These are phyloP conservation scores for Kodamaea leandrae DNA, from an alignment of 805 yeast species.

Conservation along the genomic window DNA sequence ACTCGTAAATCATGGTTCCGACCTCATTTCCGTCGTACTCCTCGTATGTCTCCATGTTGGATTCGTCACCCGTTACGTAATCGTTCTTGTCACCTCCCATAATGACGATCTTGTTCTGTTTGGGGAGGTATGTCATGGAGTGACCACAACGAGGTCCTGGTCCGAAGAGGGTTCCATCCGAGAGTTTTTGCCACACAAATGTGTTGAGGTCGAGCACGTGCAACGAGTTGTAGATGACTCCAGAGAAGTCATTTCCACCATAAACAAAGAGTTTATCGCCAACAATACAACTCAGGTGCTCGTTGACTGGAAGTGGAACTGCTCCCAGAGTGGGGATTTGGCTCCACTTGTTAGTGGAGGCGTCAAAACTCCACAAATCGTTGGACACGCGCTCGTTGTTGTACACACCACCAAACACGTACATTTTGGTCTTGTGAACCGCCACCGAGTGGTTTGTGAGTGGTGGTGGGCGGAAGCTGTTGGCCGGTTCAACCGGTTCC, in stretches of 20 bases:
- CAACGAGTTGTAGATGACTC: conserved; percentile 62
- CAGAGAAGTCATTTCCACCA: conserved; percentile 84
- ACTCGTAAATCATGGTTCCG: conserved; percentile 61
- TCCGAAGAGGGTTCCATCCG: conserved; percentile 38
- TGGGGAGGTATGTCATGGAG: conserved; percentile 69
- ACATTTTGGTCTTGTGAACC: conserved; percentile 72
- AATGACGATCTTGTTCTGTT: conserved; percentile 65
- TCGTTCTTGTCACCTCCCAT: conserved; percentile 92
- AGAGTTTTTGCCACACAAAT: conserved; percentile 67
- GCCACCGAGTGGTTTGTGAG: conserved; percentile 90
- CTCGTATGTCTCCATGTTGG: conserved; percentile 51
- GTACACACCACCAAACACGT: conserved; percentile 87
- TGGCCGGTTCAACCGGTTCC: conserved; percentile 63
- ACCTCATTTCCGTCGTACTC: conserved; percentile 45
- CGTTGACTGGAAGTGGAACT: conserved; percentile 84
- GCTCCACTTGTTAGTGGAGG: conserved; percentile 65
- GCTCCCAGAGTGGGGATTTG: conserved; percentile 66
- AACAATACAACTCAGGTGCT: conserved; percentile 81
- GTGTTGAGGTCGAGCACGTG: conserved; percentile 74
- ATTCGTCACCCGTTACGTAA: conserved; percentile 49
- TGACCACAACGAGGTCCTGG: conserved; percentile 94
- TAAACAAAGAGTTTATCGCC: conserved; percentile 76
- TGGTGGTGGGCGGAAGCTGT: conserved; percentile 64
- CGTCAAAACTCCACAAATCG: conserved; percentile 81
- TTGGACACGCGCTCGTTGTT: conserved; percentile 64